These are phyloP conservation scores for Trichoderma atrobrunneum DNA, from an alignment of 2,329 filamentous ascomycete species.

Conservation along the genomic window DNA sequence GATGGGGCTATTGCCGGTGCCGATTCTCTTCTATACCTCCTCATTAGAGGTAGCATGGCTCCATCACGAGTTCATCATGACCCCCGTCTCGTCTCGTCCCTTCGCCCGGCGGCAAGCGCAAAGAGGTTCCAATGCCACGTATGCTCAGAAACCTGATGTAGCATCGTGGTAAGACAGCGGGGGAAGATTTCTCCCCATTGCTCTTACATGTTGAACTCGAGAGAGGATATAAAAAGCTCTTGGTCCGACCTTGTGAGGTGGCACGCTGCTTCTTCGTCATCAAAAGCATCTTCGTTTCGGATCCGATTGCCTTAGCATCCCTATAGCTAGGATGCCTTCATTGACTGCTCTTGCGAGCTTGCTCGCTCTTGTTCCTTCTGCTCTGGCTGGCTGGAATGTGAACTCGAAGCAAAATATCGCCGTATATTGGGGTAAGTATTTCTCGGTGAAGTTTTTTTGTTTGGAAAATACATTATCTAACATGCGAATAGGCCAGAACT, in stretches of 20 bases:
- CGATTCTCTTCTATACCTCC: not conserved
- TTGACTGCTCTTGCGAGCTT: slow-evolving; percentile 24
- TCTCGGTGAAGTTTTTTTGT: not conserved
- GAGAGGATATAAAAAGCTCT: slow-evolving; percentile 11
- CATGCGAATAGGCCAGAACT: slow-evolving; percentile 54
- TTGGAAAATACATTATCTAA: not conserved
- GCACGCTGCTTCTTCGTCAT: not conserved
- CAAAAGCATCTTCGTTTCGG: not conserved
- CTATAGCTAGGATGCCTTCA: slow-evolving; percentile 12
- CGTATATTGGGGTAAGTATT: slow-evolving; percentile 62
- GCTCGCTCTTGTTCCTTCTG: slow-evolving; percentile 30
- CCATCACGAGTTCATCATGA: not conserved
- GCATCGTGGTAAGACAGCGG: slow-evolving; percentile 12
- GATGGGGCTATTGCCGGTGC: not conserved
- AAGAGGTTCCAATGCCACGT: slow-evolving; percentile 7
- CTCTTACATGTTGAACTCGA: not conserved
- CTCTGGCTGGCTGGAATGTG: slow-evolving; percentile 44
- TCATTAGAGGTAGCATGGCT: slow-evolving; percentile 5
- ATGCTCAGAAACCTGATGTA: slow-evolving; percentile 7
- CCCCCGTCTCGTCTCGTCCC: not conserved
- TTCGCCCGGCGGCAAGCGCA: not conserved
- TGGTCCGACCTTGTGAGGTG: slow-evolving; percentile 6
- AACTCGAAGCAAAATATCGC: slow-evolving; percentile 53
- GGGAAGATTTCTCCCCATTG: not conserved
- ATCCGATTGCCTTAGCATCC: not conserved